Base-by-base conservation (phyloP, 1,284 basidiomycete genomes). In the Vanrija humicola region DNA sequence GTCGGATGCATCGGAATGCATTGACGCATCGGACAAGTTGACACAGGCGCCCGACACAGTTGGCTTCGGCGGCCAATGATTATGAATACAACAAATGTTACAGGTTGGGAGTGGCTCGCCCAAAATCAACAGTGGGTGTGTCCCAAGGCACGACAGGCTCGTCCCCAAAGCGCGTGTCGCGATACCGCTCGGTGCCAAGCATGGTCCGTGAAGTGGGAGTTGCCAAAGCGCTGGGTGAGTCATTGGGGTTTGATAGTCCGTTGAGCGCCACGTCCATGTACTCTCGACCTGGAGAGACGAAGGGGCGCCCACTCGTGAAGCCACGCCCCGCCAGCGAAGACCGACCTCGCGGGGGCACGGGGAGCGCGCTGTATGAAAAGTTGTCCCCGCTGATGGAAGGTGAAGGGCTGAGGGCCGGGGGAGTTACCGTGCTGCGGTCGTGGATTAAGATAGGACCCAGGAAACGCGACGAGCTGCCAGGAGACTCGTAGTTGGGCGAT, bases 141-240 rank as follows among this genome's bases (percentile, higher is more conserved):
- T 54, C 59, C 71, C 71, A 73, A 3, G 54, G 45, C 12, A 67
- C 59, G 10, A 69, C 55, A 2, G 69, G 69, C 23, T 72, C 61
- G 59, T 74, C 73, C 3, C 68, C 73, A 55, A 74, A 74, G 28
- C 73, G 56, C 45, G 67, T 71, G 59, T 74, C 73, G 38, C 68
- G 62, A 56, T 72, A 74, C 18, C 67, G 53, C 57, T 74, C 73
- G 0, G 73, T 74, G 10, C 73, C 73, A 19, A 74, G 51, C 58
- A 74, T 52, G 1, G 73, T 74, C 38, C 73, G 55, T 51, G 70
- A 69, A 12, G 59, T 61, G 2, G 73, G 73, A 0, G 70, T 72
- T 1, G 56, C 56, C 8, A 64, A n/a, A 5, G 46, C 61, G 39
- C 56, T 56, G 0, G 64, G 54, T 9, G 61, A 61, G 3, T 55